These are phyloP conservation scores for Umbelopsis vinacea DNA, from an alignment of 192 early-diverging fungal genomes.

Conservation along the genomic window DNA sequence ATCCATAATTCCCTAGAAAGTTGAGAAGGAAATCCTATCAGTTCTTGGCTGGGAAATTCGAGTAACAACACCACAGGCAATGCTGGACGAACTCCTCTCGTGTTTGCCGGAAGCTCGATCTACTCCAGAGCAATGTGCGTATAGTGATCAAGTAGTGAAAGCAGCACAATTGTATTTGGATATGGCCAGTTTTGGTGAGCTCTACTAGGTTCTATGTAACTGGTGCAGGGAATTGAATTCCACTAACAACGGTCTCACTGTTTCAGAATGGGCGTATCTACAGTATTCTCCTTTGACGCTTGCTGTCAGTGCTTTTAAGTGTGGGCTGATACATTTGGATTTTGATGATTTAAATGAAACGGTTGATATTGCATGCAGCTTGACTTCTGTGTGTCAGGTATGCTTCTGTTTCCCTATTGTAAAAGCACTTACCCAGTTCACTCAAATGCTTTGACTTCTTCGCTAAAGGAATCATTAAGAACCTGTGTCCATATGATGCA, in stretches of 20 bases:
- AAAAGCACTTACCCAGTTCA: not conserved
- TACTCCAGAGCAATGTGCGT: slow-evolving; percentile 10
- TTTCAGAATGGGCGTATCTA: slow-evolving; percentile 12
- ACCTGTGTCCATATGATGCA: slow-evolving; percentile 15
- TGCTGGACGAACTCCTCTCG: not conserved
- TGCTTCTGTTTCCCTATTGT: not conserved
- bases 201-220: not conserved
- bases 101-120: slow-evolving; percentile 16
- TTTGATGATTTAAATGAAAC: slow-evolving; percentile 16
- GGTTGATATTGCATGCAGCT: not conserved
- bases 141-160: slow-evolving; percentile 4
- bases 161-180: slow-evolving; percentile 7
- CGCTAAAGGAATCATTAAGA: not conserved
- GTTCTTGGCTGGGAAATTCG: slow-evolving; percentile 17
- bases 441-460: not conserved
- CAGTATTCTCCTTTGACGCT: not conserved
- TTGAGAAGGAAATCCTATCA: slow-evolving; percentile 11
- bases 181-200: slow-evolving; percentile 8
- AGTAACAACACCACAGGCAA: slow-evolving; percentile 4
- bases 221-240: too few relatives aligned
- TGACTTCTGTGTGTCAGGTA: slow-evolving; percentile 11
- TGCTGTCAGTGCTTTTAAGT: slow-evolving; percentile 18
- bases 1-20: not conserved
- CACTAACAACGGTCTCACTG: not conserved
- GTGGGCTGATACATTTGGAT: slow-evolving; percentile 4